phyloP scores from a whole-genome alignment of 2,329 filamentous ascomycete species.

The Botrytis tulipae region DNA sequence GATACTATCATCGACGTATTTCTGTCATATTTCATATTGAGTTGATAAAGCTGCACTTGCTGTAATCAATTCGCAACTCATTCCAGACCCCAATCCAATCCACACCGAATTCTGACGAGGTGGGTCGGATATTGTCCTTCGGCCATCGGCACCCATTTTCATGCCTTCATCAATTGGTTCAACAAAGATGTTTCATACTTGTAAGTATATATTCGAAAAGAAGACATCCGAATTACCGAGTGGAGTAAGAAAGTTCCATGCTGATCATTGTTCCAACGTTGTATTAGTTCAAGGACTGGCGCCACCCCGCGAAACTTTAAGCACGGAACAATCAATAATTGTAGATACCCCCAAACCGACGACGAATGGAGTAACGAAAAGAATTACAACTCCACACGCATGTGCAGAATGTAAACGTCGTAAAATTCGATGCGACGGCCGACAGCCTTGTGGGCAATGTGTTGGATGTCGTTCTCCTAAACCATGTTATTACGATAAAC shows the following conservation, averaged over 20 bases:
- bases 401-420: constrained; percentile 76
- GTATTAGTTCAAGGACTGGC: constrained; percentile 38
- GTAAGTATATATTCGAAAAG: constrained; percentile 30
- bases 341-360: constrained; percentile 35
- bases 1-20: constrained; percentile 5
- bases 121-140: constrained; percentile 13
- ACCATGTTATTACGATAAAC: constrained; percentile 77
- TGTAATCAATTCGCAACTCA: constrained; percentile 1
- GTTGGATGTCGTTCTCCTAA: constrained; percentile 78
- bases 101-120: neutral
- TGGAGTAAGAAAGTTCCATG: constrained; percentile 4
- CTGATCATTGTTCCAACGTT: constrained; percentile 18
- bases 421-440: constrained; percentile 81
- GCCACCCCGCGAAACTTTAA: constrained; percentile 28
- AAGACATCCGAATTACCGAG: constrained; percentile 7
- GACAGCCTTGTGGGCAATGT: constrained; percentile 79
- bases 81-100: constrained; percentile 5
- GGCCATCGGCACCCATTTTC: constrained; percentile 20
- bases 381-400: constrained; percentile 59
- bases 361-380: constrained; percentile 45
- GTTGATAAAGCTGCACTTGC: constrained; percentile 18
- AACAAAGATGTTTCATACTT: constrained; percentile 39
- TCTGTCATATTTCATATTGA: constrained; percentile 20
- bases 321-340: constrained; percentile 28
- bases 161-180: constrained; percentile 36